These are phyloP conservation scores for Tolypocladium tropicale DNA, from an alignment of 2,329 filamentous ascomycete species.

Conservation along the genomic window DNA sequence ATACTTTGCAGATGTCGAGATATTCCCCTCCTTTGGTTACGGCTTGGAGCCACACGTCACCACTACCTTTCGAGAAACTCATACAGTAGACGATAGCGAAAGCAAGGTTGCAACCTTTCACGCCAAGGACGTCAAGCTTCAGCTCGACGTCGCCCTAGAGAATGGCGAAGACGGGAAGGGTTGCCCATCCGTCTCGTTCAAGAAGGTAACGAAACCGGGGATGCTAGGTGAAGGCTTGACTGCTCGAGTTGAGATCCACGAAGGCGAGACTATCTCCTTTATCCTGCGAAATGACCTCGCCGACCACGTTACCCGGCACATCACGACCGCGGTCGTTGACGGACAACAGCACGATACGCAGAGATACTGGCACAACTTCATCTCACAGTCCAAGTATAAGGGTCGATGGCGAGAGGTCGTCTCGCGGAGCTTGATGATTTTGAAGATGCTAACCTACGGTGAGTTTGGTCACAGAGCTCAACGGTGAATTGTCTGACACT, in stretches of 20 bases:
- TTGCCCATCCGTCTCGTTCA: conserved; percentile 45
- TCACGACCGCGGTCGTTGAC: conserved; percentile 49
- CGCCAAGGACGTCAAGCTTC: conserved; percentile 46
- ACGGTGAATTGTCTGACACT: neutral
- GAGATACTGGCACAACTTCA: conserved; percentile 65
- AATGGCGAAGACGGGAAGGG: conserved; percentile 29
- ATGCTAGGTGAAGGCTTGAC: conserved; percentile 54
- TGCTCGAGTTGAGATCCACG: conserved; percentile 46
- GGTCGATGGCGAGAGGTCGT: conserved; percentile 67
- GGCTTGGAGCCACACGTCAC: conserved; percentile 52
- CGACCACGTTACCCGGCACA: conserved; percentile 44
- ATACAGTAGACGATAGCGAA: conserved; percentile 25
- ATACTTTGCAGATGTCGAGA: conserved; percentile 43
- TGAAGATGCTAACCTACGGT: conserved; percentile 64
- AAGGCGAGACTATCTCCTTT: conserved; percentile 61
- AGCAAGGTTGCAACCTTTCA: conserved; percentile 56
- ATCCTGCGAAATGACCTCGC: conserved; percentile 53
- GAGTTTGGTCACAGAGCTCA: neutral
- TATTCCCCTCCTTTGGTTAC: conserved; percentile 67
- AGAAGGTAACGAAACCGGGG: conserved; percentile 37
- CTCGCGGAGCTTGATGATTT: conserved; percentile 57
- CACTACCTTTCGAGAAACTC: conserved; percentile 36
- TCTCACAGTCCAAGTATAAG: conserved; percentile 58
- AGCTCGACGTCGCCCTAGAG: conserved; percentile 59
- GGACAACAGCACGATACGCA: conserved; percentile 59